phyloP scores from a whole-genome alignment of 78 protist genomes.

The Dictyostelium intermedium region DNA sequence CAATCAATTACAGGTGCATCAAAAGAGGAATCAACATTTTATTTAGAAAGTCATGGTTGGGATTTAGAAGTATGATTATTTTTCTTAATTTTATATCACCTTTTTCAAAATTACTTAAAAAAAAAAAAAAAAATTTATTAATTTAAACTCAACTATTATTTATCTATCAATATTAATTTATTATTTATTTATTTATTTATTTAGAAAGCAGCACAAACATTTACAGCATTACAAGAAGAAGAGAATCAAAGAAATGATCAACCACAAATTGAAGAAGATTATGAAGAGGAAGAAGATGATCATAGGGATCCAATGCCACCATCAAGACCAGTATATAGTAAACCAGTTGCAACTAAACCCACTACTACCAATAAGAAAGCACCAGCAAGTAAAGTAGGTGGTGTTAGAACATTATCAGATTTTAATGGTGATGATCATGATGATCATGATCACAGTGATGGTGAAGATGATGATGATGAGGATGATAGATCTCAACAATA shows the following conservation, averaged over 20 bases:
- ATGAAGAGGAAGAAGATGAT: neutral
- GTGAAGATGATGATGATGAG: constrained; percentile 57
- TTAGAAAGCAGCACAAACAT: constrained; percentile 39
- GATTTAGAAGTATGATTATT: constrained; percentile 37
- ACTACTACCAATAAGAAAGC: neutral
- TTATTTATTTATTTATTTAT: no score
- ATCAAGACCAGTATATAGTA: neutral
- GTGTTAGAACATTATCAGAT: constrained; percentile 51
- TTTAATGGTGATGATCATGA: constrained; percentile 14
- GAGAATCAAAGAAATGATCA: constrained; percentile 1
- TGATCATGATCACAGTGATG: constrained; percentile 38
- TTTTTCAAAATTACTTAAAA: no score
- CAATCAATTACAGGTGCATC: constrained; percentile 57
- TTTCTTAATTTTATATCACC: neutral
- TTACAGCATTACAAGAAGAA: neutral
- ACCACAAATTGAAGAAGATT: neutral
- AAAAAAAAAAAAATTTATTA: neutral
- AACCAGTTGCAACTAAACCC: neutral
- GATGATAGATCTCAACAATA: constrained; percentile 70
- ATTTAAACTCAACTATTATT: neutral
- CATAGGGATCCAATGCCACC: neutral
- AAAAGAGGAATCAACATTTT: constrained; percentile 16
- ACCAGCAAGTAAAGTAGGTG: constrained; percentile 25
- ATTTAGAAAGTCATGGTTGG: constrained; percentile 71
- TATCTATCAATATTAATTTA: no score